A percentile compares a stretch with the other conserved stretches of the same genome.
phyloP scores from a whole-genome alignment of 768 basidiomycete species.

The Amyloporia xantha region DNA sequence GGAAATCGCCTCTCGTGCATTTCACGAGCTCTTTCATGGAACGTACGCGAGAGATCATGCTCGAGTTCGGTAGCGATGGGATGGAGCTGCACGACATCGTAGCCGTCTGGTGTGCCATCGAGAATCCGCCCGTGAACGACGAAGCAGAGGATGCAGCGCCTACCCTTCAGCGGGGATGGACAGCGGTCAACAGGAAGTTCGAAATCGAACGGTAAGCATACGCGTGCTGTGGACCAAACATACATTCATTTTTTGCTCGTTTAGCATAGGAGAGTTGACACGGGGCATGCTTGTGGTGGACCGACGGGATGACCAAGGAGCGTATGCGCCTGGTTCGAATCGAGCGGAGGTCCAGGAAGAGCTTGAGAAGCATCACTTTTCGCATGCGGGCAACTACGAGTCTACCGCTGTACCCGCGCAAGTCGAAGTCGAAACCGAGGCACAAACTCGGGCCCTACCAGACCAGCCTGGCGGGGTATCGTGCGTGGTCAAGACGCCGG shows the following conservation, averaged over 20 bases:
- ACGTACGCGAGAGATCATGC: conserved; percentile 69
- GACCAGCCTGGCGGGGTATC: conserved; percentile 20
- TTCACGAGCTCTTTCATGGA: conserved; percentile 80
- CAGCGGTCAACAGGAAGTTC: conserved; percentile 24
- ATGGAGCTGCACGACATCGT: conserved; percentile 90
- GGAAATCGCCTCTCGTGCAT: conserved; percentile 58
- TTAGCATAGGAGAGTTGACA: conserved; percentile 72
- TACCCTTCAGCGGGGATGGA: conserved; percentile 49
- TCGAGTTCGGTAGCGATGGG: conserved; percentile 73
- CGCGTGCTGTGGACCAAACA: no score
- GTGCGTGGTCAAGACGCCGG: conserved; percentile 58
- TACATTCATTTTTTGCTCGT: no score
- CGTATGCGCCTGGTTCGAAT: conserved; percentile 59
- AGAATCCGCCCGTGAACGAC: conserved; percentile 47
- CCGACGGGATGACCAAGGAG: conserved; percentile 57
- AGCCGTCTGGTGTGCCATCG: conserved; percentile 82
- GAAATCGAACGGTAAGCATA: conserved; percentile 40
- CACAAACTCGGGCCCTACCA: neutral
- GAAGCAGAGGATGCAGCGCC: conserved; percentile 14
- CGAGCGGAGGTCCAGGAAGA: conserved; percentile 55
- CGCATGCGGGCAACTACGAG: conserved; percentile 33
- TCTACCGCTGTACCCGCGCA: conserved; percentile 48
- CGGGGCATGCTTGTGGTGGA: conserved; percentile 87
- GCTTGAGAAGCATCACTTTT: conserved; percentile 32
- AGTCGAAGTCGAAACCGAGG: conserved; percentile 38